Percentiles rank a stretch among this genome's conserved stretches.
Conservation (phyloP, 2,329 filamentous ascomycete species). For the Madurella fahalii region DNA sequence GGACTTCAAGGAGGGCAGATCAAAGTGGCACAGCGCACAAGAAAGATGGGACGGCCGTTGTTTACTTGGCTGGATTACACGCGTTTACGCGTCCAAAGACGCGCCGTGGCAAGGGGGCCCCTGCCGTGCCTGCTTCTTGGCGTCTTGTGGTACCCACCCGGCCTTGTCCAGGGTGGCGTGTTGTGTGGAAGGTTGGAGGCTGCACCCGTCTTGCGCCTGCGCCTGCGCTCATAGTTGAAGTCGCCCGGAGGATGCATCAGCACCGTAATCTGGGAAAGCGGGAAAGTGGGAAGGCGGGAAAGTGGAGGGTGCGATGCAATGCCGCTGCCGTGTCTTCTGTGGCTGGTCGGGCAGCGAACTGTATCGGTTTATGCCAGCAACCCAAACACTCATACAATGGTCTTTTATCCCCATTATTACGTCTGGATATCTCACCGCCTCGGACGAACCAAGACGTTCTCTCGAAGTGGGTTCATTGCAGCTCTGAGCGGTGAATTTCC, state of each 20-base stretch:
- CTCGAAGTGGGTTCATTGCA: neutral
- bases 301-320: too few relatives aligned
- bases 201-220: slow-evolving; percentile 1
- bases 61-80: slow-evolving; percentile 21
- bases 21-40: slow-evolving; percentile 16
- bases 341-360: too few relatives aligned
- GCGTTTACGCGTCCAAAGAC: slow-evolving; percentile 25
- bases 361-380: too few relatives aligned
- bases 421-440: slow-evolving; percentile 11
- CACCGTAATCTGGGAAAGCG: neutral
- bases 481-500: slow-evolving; percentile 13
- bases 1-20: slow-evolving; percentile 14
- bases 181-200: slow-evolving; percentile 5
- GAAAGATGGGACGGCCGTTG: slow-evolving; percentile 21
- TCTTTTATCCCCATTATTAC: neutral
- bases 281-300: too few relatives aligned
- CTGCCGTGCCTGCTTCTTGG: slow-evolving; percentile 22
- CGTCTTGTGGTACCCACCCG: slow-evolving; percentile 14
- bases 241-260: neutral
- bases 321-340: too few relatives aligned
- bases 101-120: slow-evolving; percentile 20
- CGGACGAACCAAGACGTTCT: slow-evolving; percentile 1
- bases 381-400: neutral
- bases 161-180: slow-evolving; percentile 17
- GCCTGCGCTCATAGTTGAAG: slow-evolving; percentile 4